Evolutionary conservation across 2,329 filamentous ascomycete genomes (phyloP), one percentile per base, ranked within the genome.

Genomic region (Claviceps africana): DNA sequence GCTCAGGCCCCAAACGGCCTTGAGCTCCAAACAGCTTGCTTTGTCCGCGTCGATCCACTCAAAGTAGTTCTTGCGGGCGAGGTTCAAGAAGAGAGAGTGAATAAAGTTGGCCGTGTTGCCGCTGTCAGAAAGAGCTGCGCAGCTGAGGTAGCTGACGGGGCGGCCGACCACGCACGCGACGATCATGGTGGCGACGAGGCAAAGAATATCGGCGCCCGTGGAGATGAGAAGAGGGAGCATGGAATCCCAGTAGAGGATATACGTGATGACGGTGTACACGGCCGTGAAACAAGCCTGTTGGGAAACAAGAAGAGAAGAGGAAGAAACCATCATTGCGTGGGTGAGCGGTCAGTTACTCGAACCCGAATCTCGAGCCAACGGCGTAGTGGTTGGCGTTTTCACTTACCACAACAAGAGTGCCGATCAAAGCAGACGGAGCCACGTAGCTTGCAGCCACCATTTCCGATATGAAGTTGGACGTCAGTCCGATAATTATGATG

Each of bases 1-100:
- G 65, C 81, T 79, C 55, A 95, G 69, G 1, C 88, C 89, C 90
- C 89, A 95, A 58, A 93, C 79, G 17, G 85, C 80, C 75, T 95
- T 94, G 66, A 89, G 82, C 72, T 93, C 82, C 62, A 83, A 81
- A 71, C 90, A 96, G 52, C 86, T 85, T 19, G 77, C 66, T 65
- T 74, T 74, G 59, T 73, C 74, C 4, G 72, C 70, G 51, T 73
- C 72, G 22, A 75, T 72, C 67, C 77, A 77, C 45, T 71, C 63
- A 50, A 73, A 69, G 40, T 57, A 56, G 56, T 60, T 58, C 48
- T 59, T 55, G 52, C 60, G 60, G 61, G 33, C 56, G 53, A 67
- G 63, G 57, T 75, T 69, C 61, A 67, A 66, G 56, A 65, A 65
- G 21, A 72, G 67, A 5, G 72, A 70, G 52, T 68, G 63, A 52